These are phyloP conservation scores for Aspergillus funiculosus DNA, from an alignment of 495 filamentous ascomycete genomes.

Conservation along the genomic window DNA sequence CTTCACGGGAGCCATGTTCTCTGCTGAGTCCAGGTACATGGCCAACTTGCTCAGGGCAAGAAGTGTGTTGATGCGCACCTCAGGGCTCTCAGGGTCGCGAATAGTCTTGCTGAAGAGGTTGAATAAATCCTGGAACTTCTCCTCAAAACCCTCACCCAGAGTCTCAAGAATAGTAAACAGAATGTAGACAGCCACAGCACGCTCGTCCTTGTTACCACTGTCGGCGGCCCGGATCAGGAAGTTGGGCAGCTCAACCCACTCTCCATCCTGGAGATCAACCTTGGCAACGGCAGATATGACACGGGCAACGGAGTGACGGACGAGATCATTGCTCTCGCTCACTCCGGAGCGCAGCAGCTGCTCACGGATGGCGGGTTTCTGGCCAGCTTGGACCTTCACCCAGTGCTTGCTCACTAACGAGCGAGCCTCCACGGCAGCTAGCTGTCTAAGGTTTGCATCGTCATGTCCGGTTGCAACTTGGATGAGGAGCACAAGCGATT, in stretches of 20 bases:
- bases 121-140: constrained; percentile 72
- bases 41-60: constrained; percentile 85
- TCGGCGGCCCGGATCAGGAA: constrained; percentile 67
- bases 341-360: constrained; percentile 77
- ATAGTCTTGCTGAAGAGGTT: constrained; percentile 82
- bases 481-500: constrained; percentile 74
- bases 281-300: constrained; percentile 83
- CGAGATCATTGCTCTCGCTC: constrained; percentile 63
- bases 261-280: constrained; percentile 75
- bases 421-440: constrained; percentile 82
- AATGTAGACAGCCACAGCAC: constrained; percentile 88
- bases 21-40: constrained; percentile 79
- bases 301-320: constrained; percentile 80
- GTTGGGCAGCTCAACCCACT: constrained; percentile 78
- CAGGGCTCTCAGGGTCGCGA: constrained; percentile 78
- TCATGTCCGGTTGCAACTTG: constrained; percentile 75
- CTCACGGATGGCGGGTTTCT: constrained; percentile 73
- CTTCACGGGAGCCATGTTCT: constrained; percentile 64
- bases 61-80: constrained; percentile 92
- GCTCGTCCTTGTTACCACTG: constrained; percentile 65
- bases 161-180: constrained; percentile 86
- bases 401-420: constrained; percentile 83
- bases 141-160: constrained; percentile 70
- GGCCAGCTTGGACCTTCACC: constrained; percentile 52
- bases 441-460: constrained; percentile 68